These are phyloP conservation scores for Metarhizium album DNA, from an alignment of 2,329 filamentous ascomycete genomes.

Conservation along the genomic window DNA sequence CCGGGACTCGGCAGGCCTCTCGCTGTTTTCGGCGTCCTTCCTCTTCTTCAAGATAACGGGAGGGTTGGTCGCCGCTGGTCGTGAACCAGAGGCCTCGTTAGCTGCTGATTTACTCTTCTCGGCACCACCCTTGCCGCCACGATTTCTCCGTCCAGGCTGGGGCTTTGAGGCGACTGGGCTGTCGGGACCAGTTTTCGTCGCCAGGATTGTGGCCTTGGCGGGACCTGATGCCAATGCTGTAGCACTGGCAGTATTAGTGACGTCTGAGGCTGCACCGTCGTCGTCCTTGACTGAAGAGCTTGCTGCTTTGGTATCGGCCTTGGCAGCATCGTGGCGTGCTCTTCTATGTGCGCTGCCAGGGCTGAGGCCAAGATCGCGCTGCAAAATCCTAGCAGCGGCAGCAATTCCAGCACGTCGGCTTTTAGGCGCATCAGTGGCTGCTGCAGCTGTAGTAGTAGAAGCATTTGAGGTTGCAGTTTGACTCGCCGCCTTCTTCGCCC, in stretches of 20 bases:
- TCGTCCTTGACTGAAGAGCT: conserved; percentile 23
- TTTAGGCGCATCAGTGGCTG: conserved; percentile 25
- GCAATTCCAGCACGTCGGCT: conserved; percentile 50
- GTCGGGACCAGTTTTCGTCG: conserved; percentile 13
- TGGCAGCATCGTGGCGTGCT: conserved; percentile 47
- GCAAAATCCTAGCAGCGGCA: conserved; percentile 52
- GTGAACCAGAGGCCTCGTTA: conserved; percentile 19
- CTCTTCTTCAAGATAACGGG: conserved; percentile 33
- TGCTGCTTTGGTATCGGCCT: conserved; percentile 35
- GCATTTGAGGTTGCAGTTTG: conserved; percentile 22
- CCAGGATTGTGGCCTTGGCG: conserved; percentile 9
- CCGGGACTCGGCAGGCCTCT: conserved; percentile 10
- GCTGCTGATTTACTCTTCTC: conserved; percentile 26
- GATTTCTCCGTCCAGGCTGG: conserved; percentile 19
- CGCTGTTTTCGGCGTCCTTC: conserved; percentile 18
- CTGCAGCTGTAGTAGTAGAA: conserved; percentile 15
- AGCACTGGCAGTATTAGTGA: conserved; percentile 11
- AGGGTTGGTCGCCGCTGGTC: conserved; percentile 17
- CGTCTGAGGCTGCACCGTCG: neutral
- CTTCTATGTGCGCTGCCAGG: conserved; percentile 52
- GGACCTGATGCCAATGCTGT: conserved; percentile 12
- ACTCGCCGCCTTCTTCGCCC: conserved; percentile 30
- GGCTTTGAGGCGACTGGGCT: conserved; percentile 15
- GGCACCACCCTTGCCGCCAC: conserved; percentile 25
- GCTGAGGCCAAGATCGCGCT: conserved; percentile 55